Evolutionary conservation across 2,329 filamentous ascomycete genomes (phyloP).

Genomic region (Sporothrix dimorphospora): DNA sequence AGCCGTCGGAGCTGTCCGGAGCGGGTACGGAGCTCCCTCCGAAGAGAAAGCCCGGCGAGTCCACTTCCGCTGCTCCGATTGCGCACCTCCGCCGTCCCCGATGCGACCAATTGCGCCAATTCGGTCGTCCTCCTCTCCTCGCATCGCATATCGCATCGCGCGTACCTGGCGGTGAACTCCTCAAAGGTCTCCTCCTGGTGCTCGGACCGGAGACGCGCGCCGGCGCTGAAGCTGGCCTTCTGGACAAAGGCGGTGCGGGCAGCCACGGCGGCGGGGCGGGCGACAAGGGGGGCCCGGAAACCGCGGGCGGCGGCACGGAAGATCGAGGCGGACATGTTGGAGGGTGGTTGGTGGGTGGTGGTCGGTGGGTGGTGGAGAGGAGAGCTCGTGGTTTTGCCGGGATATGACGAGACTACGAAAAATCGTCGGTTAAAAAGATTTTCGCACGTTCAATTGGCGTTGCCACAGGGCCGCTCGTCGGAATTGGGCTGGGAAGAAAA

Average conservation of each 20-base stretch:
- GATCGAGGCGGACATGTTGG: conserved; percentile 59
- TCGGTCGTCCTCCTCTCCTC: neutral
- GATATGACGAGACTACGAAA: conserved; percentile 27
- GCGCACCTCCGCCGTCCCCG: neutral
- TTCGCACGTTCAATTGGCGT: conserved; percentile 26
- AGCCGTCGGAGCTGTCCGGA: neutral
- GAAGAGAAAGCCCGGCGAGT: neutral
- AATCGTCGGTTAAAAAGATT: conserved; percentile 26
- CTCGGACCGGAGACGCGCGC: conserved; percentile 56
- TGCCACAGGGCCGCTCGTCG: conserved; percentile 19
- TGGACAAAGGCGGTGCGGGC: conserved; percentile 57
- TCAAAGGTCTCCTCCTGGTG: conserved; percentile 98
- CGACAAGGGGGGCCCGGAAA: conserved; percentile 61
- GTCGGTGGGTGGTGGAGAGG: conserved; percentile 24
- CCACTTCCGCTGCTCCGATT: conserved; percentile 17
- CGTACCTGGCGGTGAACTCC: conserved; percentile 97
- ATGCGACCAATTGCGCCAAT: neutral
- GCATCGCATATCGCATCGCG: conserved; percentile 34
- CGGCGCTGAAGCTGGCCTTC: conserved; percentile 66
- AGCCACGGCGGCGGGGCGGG: conserved; percentile 54
- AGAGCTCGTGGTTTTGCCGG: conserved; percentile 15
- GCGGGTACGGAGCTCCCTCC: neutral
- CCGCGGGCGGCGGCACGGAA: conserved; percentile 72
- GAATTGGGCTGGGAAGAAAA: neutral
- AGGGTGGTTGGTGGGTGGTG: neutral